phyloP scores from a whole-genome alignment of 306 rosid genomes.

The Inga laurina region DNA sequence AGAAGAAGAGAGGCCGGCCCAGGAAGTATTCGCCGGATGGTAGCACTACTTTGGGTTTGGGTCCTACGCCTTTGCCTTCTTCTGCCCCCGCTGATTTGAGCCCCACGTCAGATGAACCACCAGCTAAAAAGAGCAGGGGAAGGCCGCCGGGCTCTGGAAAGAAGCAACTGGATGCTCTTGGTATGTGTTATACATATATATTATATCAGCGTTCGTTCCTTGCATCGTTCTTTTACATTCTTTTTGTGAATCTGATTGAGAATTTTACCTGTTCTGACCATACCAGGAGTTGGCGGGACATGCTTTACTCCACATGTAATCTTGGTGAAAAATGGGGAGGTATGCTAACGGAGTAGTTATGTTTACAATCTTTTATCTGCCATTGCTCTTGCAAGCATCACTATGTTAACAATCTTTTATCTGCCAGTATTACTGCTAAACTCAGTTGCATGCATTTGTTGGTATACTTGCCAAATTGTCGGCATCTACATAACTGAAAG shows the following conservation, averaged over 20 bases:
- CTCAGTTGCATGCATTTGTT: conserved; percentile 6
- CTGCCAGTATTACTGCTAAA: not conserved
- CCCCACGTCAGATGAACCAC: conserved; percentile 54
- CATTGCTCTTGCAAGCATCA: not conserved
- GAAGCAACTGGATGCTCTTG: conserved; percentile 65
- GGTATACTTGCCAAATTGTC: not conserved
- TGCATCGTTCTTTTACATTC: not conserved
- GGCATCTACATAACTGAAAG: not conserved
- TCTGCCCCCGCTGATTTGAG: conserved; percentile 45
- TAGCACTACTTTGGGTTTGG: conserved; percentile 66
- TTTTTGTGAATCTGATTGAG: not conserved
- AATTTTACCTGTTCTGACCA: not conserved
- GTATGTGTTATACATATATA: conserved; percentile 29
- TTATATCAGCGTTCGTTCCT: not conserved
- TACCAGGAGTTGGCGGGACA: conserved; percentile 60
- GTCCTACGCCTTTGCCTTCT: conserved; percentile 52
- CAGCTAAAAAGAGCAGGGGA: conserved; percentile 67
- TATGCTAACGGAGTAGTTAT: conserved; percentile 25
- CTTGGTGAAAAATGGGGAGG: conserved; percentile 76
- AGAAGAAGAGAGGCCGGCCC: conserved; percentile 93
- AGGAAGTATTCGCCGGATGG: conserved; percentile 74
- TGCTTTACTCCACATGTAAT: conserved; percentile 77
- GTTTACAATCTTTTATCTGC: not conserved
- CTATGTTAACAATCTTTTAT: not conserved
- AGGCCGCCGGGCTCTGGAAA: conserved; percentile 81